Percentiles rank a stretch among this genome's conserved stretches.
Evolutionary conservation across 305 asterid species (phyloP).

Genomic region (Solanum chacoense): DNA sequence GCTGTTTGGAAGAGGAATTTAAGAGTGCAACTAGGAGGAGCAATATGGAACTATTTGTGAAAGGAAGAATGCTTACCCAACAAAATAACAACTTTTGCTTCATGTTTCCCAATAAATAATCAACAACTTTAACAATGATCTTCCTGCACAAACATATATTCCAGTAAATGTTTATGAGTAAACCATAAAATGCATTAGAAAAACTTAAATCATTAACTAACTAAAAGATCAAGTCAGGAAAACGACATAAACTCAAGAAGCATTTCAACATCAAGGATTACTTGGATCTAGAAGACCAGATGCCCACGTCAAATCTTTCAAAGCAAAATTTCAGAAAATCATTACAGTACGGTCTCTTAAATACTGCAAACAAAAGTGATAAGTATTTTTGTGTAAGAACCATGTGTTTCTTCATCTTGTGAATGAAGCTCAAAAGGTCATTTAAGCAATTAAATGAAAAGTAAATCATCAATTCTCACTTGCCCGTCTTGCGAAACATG

Average conservation of each 20-base stretch:
- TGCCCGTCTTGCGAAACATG: slow-evolving; percentile 51
- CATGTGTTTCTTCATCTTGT: neutral
- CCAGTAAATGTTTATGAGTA: neutral
- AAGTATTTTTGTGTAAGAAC: neutral
- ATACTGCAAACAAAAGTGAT: slow-evolving; percentile 39
- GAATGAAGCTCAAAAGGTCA: neutral
- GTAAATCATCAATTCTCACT: slow-evolving; percentile 32
- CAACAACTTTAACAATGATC: slow-evolving; percentile 51
- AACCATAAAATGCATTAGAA: neutral
- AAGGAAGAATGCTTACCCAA: slow-evolving; percentile 53
- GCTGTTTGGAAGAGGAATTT: neutral
- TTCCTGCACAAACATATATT: slow-evolving; percentile 36
- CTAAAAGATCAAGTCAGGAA: neutral
- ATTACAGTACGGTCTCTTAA: slow-evolving; percentile 78
- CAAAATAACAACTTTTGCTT: slow-evolving; percentile 54
- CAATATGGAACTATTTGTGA: neutral
- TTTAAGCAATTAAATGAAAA: neutral
- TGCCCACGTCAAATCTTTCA: slow-evolving; percentile 62
- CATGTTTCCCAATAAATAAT: slow-evolving; percentile 58
- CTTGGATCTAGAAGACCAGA: slow-evolving; percentile 95
- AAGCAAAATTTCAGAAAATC: slow-evolving; percentile 82
- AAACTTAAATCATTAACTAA: neutral
- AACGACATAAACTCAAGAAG: neutral
- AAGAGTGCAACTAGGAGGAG: neutral
- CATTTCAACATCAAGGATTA: slow-evolving; percentile 10